Evolutionary conservation across 2,329 filamentous ascomycete genomes (phyloP), one percentile per base, ranked within the genome.

Genomic region (Alternaria consortialis): DNA sequence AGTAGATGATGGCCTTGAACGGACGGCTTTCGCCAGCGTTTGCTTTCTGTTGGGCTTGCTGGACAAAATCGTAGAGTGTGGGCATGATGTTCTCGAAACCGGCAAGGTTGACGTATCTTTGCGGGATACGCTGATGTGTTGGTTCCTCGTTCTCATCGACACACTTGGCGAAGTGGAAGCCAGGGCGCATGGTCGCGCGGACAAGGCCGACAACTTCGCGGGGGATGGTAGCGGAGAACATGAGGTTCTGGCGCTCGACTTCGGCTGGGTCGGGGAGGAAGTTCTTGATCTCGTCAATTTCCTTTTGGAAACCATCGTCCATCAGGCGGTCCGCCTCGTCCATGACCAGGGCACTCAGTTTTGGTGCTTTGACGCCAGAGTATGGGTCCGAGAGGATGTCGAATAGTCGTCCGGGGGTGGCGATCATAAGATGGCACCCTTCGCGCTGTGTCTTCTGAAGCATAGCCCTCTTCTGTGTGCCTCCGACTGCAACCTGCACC

Each of bases 1-100:
- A 90, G 82, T 97, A 99, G 42, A 97, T 83, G 62, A 99, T 96
- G n/a, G 93, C 92, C 84, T 99, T 99, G 86, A 98, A 97, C 0
- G 92, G 91, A 15, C 78, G 78, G 4, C 63, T 71, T 70, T 77
- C 64, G 83, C 80, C 64, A 78, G 73, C 64, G 77, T 68, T 69
- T 62, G 76, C 76, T 25, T 81, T 80, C 31, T 83, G 69, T n/a
- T 84, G 77, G 69, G 91, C 88, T 36, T 86, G 85, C 56, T 89
- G 81, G 47, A 90, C 82, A 53, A 97, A 84, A 79, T 98, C 94
- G 55, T 95, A 84, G 20, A 98, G 77, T 2, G 90, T 81, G 15
- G 95, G 93, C 62, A 92, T 84, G 42, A 89, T 81, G 77, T 97
- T 96, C 72, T 92, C 89, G 75, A 92, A 90, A 32, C 89, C 87